Conservation (phyloP, 2,329 filamentous ascomycete species). For the Xylaria sp. region DNA sequence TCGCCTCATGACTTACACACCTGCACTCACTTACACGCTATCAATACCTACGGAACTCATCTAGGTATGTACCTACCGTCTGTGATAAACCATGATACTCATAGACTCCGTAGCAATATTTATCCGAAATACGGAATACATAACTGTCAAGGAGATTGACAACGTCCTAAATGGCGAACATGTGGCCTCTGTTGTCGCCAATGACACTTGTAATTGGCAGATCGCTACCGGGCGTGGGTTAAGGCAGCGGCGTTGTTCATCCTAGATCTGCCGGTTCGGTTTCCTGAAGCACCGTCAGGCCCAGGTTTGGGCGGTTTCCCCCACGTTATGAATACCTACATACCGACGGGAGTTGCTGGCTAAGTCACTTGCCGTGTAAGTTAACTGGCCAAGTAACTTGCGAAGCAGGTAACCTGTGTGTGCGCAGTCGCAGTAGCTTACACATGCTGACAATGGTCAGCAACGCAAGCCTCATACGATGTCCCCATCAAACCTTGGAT, state of each 20-base stretch:
- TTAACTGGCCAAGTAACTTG: too few relatives aligned
- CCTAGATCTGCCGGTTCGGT: neutral
- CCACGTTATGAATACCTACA: neutral
- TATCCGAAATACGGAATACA: too few relatives aligned
- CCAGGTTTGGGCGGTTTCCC: neutral
- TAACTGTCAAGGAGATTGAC: too few relatives aligned
- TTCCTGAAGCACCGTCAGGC: neutral
- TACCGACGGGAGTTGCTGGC: too few relatives aligned
- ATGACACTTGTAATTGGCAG: neutral
- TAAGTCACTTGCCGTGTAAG: too few relatives aligned
- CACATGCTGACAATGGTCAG: slow-evolving; percentile 4
- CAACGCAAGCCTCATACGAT: slow-evolving; percentile 30
- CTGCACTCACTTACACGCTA: too few relatives aligned
- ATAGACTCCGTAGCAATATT: too few relatives aligned
- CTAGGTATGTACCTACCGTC: too few relatives aligned
- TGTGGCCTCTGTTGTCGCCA: neutral
- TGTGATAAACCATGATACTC: too few relatives aligned
- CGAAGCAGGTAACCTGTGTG: neutral
- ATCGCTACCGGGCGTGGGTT: neutral
- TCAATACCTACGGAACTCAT: too few relatives aligned
- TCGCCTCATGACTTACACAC: too few relatives aligned
- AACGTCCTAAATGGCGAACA: neutral
- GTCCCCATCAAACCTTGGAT: slow-evolving; percentile 26
- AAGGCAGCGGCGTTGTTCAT: neutral
- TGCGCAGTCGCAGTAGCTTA: slow-evolving; percentile 1